These are phyloP conservation scores for Alternaria gaisen DNA, from an alignment of 2,329 filamentous ascomycete species.

Conservation along the genomic window DNA sequence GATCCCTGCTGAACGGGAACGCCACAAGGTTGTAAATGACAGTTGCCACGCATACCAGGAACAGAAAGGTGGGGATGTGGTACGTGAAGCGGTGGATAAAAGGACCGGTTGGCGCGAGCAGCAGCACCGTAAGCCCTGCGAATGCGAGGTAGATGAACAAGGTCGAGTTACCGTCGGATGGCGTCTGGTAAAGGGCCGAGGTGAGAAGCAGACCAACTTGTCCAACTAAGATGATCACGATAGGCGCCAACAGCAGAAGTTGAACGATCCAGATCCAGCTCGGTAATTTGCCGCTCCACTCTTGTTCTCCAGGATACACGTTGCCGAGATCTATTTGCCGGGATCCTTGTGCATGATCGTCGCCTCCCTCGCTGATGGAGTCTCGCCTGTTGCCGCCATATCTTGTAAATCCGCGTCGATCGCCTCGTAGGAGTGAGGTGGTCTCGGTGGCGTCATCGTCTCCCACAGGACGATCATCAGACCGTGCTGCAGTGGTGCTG, in stretches of 20 bases:
- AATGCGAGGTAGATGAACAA: conserved; percentile 76
- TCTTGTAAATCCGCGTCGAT: conserved; percentile 65
- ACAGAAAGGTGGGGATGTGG: conserved; percentile 80
- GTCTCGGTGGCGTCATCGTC: conserved; percentile 62
- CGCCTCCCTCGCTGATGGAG: conserved; percentile 48
- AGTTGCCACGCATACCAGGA: conserved; percentile 76
- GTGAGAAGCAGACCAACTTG: conserved; percentile 79
- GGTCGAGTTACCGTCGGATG: conserved; percentile 79
- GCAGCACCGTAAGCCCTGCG: conserved; percentile 71
- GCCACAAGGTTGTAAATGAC: conserved; percentile 85
- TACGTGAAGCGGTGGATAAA: conserved; percentile 88
- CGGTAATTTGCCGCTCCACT: conserved; percentile 82
- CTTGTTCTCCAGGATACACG: conserved; percentile 76
- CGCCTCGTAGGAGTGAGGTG: conserved; percentile 64
- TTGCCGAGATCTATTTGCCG: conserved; percentile 45
- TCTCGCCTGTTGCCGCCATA: conserved; percentile 55
- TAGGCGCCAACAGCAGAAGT: conserved; percentile 79
- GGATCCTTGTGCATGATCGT: conserved; percentile 46
- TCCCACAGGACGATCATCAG: conserved; percentile 41
- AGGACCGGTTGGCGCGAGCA: conserved; percentile 79
- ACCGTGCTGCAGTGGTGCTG: conserved; percentile 40
- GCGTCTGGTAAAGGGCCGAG: conserved; percentile 79
- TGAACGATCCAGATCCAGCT: conserved; percentile 90
- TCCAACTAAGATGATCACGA: conserved; percentile 78
- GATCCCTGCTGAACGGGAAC: conserved; percentile 85